Base-by-base conservation (phyloP, 2,329 filamentous ascomycete genomes). In the Trichoderma breve region DNA sequence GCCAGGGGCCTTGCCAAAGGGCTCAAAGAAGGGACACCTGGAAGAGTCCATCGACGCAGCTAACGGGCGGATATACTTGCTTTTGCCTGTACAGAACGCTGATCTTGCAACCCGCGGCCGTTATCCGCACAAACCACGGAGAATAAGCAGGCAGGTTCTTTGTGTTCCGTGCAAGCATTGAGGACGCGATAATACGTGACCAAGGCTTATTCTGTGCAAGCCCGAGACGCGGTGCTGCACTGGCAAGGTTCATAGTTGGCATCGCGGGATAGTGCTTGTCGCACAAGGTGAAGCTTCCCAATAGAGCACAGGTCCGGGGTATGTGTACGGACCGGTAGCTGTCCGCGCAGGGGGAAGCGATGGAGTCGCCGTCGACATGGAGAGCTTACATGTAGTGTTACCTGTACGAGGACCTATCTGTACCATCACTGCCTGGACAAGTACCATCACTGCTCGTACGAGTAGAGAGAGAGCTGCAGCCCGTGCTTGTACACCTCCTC, bases 51-150 rank as follows among this genome's bases (percentile, higher is more conserved):
- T 26, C 12, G 57, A 51, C 55, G 66, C 55, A 69, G 36, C 55
- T 32, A 61, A 43, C 34, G 66, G 18, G 60, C 64, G 57, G 28
- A 30, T 58, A 21, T 55, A 43, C 65, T 58, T 28, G 65, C n/a
- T 51, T 51, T 21, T 51, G 47, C n/a, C 47, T 24, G 47, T 51
- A 21, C 47, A 30, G 53, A 24, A 18, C 55, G 51, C 55, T 34
- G 53, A 69, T 69, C 58, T 43, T 39, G 58, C 58, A 70, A 55
- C 39, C 47, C 18, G 43, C 39, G 30, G 58, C 43, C 43, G 30
- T 53, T 26, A 26, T 34, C 53, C 32, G 55, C 36, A 24, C 55
- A 69, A 69, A 51, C 66, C 53, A 26, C 64, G 64, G 64, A 66
- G 64, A 66, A 57, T 66, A 57, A 65, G 30, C 63, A 21, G 32